Evolutionary conservation across 2,329 filamentous ascomycete genomes (phyloP).

Genomic region (Volutella citrinella): DNA sequence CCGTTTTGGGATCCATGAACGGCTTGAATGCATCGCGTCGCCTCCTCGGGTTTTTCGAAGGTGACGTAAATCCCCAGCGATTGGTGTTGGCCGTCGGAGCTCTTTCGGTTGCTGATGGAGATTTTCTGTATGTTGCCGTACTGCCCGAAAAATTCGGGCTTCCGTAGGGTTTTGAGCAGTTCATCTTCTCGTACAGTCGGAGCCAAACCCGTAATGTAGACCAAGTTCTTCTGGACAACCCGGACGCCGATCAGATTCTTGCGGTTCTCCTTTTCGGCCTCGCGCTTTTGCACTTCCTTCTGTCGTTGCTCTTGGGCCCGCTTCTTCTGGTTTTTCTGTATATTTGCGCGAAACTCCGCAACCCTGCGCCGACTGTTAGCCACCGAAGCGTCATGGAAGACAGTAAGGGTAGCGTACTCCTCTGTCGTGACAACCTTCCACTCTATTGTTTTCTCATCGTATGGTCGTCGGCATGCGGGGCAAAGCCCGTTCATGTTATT

Average conservation of each 20-base stretch:
- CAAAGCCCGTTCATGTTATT: constrained; percentile 97
- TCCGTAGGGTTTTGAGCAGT: constrained; percentile 83
- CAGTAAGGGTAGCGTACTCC: constrained; percentile 83
- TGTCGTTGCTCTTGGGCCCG: constrained; percentile 79
- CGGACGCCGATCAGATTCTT: constrained; percentile 95
- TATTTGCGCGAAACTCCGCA: constrained; percentile 72
- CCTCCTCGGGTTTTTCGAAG: constrained; percentile 88
- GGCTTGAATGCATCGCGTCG: constrained; percentile 81
- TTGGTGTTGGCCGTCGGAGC: constrained; percentile 69
- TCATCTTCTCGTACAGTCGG: constrained; percentile 91
- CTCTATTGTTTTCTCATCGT: constrained; percentile 95
- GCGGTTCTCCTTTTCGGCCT: constrained; percentile 91
- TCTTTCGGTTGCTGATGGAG: constrained; percentile 94
- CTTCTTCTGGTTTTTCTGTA: constrained; percentile 90
- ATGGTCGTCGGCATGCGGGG: constrained; percentile 92
- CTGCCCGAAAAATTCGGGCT: constrained; percentile 92
- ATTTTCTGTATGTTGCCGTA: constrained; percentile 99
- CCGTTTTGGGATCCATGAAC: constrained; percentile 93
- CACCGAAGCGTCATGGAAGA: too few relatives aligned
- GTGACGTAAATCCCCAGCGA: constrained; percentile 98
- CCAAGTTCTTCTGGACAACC: constrained; percentile 97
- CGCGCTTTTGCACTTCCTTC: constrained; percentile 93
- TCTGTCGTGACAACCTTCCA: constrained; percentile 94
- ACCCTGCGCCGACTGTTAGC: too few relatives aligned
- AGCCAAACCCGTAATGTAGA: constrained; percentile 93